phyloP scores from a whole-genome alignment of 176 grass and related monocot genomes.

The Triticum timopheevii region DNA sequence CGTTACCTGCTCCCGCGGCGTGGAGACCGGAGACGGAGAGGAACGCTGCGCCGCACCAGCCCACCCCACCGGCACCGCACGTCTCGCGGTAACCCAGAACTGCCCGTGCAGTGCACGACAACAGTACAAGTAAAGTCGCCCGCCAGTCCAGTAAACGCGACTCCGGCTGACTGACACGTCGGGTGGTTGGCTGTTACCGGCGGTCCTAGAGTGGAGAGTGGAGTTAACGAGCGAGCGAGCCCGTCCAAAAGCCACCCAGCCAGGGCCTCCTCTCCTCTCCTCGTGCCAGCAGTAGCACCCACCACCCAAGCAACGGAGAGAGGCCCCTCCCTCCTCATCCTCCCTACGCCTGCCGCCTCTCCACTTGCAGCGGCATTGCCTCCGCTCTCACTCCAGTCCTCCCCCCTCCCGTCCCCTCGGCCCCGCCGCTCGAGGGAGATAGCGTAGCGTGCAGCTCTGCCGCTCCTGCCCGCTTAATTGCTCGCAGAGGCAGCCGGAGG shows the following conservation, averaged over 20 bases:
- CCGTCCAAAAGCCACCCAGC: neutral
- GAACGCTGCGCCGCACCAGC: too few relatives aligned
- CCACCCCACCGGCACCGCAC: neutral
- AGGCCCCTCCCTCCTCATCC: neutral
- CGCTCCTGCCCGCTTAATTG: neutral
- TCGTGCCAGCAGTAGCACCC: neutral
- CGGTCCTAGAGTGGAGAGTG: neutral
- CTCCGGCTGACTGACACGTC: neutral
- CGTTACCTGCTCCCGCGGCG: neutral
- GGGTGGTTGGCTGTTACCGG: too few relatives aligned
- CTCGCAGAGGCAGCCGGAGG: neutral
- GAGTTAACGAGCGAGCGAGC: neutral
- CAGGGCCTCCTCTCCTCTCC: neutral
- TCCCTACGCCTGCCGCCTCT: neutral
- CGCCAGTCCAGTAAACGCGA: neutral
- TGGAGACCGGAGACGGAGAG: neutral
- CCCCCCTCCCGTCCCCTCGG: neutral
- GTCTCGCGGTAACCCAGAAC: conserved; percentile 5
- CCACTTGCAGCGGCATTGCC: too few relatives aligned
- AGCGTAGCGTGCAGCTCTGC: neutral
- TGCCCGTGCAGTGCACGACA: neutral
- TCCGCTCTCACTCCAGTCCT: conserved; percentile 16
- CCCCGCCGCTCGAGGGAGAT: neutral
- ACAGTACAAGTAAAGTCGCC: neutral
- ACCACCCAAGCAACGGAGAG: neutral